Percentiles rank a stretch among this genome's conserved stretches.
These are phyloP conservation scores for Populus tremula DNA, from an alignment of 345 rosid species.

Conservation along the genomic window DNA sequence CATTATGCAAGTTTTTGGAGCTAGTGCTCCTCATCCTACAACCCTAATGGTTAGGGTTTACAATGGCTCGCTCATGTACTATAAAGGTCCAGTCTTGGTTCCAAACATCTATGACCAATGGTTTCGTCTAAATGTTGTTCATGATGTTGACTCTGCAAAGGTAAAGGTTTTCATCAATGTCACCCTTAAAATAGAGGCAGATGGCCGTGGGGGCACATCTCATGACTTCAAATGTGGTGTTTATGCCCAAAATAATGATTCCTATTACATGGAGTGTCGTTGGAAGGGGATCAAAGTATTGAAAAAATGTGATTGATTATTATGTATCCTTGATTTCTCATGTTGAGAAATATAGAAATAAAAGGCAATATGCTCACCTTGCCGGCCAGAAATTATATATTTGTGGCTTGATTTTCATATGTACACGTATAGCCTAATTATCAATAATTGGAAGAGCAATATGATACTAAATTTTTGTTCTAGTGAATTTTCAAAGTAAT, in stretches of 20 bases:
- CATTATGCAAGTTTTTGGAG: constrained; percentile 38
- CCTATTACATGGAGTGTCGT: constrained; percentile 39
- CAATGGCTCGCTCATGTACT: constrained; percentile 32
- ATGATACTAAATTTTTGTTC: too few relatives aligned
- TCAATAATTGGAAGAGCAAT: too few relatives aligned
- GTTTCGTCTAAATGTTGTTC: constrained; percentile 39
- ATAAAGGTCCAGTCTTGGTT: constrained; percentile 11
- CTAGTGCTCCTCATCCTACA: constrained; percentile 10
- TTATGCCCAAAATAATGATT: constrained; percentile 19
- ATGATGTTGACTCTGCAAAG: constrained; percentile 27
- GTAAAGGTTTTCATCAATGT: constrained; percentile 35
- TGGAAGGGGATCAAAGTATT: constrained; percentile 34
- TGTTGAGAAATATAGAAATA: too few relatives aligned
- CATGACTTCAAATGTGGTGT: constrained; percentile 40
- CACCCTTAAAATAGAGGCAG: constrained; percentile 5
- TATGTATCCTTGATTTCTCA: too few relatives aligned
- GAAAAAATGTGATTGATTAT: constrained; percentile 16
- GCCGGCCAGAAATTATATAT: too few relatives aligned
- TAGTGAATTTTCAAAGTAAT: too few relatives aligned
- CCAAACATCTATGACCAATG: constrained; percentile 27
- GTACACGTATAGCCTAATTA: too few relatives aligned
- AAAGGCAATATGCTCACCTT: too few relatives aligned
- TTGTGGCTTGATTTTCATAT: too few relatives aligned
- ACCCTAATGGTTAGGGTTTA: constrained; percentile 16
- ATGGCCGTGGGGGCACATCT: constrained; percentile 32